Base-by-base conservation (phyloP, 2,329 filamentous ascomycete species). In the Colletotrichum godetiae region DNA sequence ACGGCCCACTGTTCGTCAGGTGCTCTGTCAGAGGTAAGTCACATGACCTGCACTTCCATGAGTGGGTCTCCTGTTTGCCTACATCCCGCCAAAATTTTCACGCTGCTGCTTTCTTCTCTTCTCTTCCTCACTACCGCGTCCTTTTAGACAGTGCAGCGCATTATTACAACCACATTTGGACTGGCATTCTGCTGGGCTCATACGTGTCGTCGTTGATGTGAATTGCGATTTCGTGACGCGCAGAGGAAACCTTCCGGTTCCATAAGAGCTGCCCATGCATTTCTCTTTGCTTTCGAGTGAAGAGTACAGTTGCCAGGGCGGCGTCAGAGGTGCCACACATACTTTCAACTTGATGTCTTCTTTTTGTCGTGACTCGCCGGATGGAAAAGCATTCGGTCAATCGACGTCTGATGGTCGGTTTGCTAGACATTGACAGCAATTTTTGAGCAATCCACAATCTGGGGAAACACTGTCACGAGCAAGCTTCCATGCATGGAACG, bases 121-220 rank as follows among this genome's bases (percentile, higher is more conserved):
- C 80, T 79, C 82, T 83, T 82, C 78, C 31, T 66, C 70, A 55
- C 49, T 86, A 90, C 93, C 92, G 92, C 93, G 89, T 88, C 92
- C 92, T 89, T 87, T 86, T 86, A 95, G 94, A 96, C 94, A 96
- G 94, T 95, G 91, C 93, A 93, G 90, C 88, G 88, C 92, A 92
- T 91, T 88, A 89, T 86, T 83, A 84, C 86, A 82, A 83, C 84
- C 86, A 87, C 86, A 83, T 86, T 83, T 82, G 86, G 84, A 68
- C 83, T 86, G 88, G 86, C 93, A 88, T 95, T 94, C 91, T 95
- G 93, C 88, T 86, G 86, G 87, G 80, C 76, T 81, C 84, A 84
- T 84, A 79, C 82, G 87, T 87, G 85, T 85, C 77, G 80, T 83
- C 82, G 78, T 92, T 91, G 89, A 87, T 91, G 87, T 84, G 82